These are phyloP conservation scores for Lactarius akahatsu DNA, from an alignment of 768 basidiomycete genomes.

Conservation along the genomic window DNA sequence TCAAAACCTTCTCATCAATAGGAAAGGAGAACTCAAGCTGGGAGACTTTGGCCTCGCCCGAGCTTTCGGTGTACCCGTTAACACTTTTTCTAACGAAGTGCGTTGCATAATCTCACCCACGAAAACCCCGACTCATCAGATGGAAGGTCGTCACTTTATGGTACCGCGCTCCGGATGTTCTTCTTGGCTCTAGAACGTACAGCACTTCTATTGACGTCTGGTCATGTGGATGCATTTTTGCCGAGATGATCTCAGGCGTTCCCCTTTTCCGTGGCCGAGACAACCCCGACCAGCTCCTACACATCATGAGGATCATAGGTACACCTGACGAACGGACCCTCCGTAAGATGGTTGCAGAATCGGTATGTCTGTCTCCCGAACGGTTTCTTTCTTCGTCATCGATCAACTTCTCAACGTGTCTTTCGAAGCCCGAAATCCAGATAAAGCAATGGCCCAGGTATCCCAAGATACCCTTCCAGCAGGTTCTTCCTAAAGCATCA, in stretches of 20 bases:
- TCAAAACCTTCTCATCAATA: slow-evolving; percentile 96
- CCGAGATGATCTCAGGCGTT: slow-evolving; percentile 98
- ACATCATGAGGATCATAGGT: slow-evolving; percentile 96
- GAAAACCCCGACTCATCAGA: slow-evolving; percentile 18
- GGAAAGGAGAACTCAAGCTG: slow-evolving; percentile 94
- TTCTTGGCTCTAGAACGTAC: slow-evolving; percentile 95
- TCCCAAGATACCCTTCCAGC: slow-evolving; percentile 76
- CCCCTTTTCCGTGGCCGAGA: slow-evolving; percentile 96
- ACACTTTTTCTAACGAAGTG: slow-evolving; percentile 97
- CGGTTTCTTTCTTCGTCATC: slow-evolving; percentile 1
- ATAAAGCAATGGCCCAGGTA: slow-evolving; percentile 86
- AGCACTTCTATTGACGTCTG: slow-evolving; percentile 98
- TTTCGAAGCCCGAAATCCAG: slow-evolving; percentile 70
- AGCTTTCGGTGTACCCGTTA: slow-evolving; percentile 98
- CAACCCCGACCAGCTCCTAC: slow-evolving; percentile 95
- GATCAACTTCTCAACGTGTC: slow-evolving; percentile 19
- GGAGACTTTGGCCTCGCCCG: slow-evolving; percentile 98
- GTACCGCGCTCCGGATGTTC: slow-evolving; percentile 98
- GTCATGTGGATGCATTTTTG: slow-evolving; percentile 99
- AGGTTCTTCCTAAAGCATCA: slow-evolving; percentile 82
- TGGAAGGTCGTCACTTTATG: slow-evolving; percentile 91
- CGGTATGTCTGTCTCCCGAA: slow-evolving; percentile 51
- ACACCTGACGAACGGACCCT: slow-evolving; percentile 89
- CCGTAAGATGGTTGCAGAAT: slow-evolving; percentile 85
- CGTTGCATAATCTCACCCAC: slow-evolving; percentile 25